phyloP scores from a whole-genome alignment of 805 yeast species.

The Yamadazyma olivae region DNA sequence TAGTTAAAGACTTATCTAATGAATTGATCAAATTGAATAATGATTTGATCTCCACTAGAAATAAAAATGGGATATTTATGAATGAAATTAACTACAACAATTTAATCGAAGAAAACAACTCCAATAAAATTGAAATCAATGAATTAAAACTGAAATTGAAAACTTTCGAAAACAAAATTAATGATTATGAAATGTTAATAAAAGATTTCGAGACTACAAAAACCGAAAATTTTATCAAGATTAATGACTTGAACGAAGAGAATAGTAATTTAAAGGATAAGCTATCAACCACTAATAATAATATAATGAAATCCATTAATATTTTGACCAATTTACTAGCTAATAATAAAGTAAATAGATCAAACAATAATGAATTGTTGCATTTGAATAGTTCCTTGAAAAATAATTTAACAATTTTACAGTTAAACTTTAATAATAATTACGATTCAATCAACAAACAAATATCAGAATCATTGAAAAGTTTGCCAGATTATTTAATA shows the following conservation, averaged over 20 bases:
- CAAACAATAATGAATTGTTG: slow-evolving; percentile 5
- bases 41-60: slow-evolving; percentile 61
- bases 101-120: slow-evolving; percentile 14
- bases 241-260: background rate
- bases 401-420: slow-evolving; percentile 6
- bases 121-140: slow-evolving; percentile 12
- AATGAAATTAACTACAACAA: slow-evolving; percentile 51
- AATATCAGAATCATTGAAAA: slow-evolving; percentile 8
- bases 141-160: slow-evolving; percentile 11
- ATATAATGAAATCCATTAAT: background rate
- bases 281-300: slow-evolving; percentile 1
- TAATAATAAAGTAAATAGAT: slow-evolving; percentile 1
- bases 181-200: slow-evolving; percentile 6
- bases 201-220: slow-evolving; percentile 7
- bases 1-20: slow-evolving; percentile 50
- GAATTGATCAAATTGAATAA: slow-evolving; percentile 54
- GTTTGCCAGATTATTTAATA: slow-evolving; percentile 9
- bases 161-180: slow-evolving; percentile 3
- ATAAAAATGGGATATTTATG: slow-evolving; percentile 64
- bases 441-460: slow-evolving; percentile 5
- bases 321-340: background rate
- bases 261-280: background rate
- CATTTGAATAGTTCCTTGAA: slow-evolving; percentile 6
- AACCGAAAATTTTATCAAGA: background rate
- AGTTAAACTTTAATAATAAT: slow-evolving; percentile 8